A percentile compares a stretch with the other conserved stretches of the same genome.
Evolutionary conservation across 202 grass and related monocot genomes (phyloP).

Genomic region (Hordeum pubiflorum): DNA sequence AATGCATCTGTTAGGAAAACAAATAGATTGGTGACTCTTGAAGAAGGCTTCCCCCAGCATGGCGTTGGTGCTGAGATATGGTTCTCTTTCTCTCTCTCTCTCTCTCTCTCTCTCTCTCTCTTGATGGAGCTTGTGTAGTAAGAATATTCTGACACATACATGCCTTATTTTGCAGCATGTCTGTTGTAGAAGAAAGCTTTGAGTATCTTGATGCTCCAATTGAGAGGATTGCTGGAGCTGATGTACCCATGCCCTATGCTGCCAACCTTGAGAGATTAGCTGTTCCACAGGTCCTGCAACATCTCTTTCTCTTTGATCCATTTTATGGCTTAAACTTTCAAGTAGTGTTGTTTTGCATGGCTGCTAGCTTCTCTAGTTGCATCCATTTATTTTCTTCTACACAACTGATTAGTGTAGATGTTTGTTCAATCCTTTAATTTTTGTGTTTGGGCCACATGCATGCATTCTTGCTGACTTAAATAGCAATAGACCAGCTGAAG

Average conservation of each 20-base stretch:
- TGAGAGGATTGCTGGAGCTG: constrained; percentile 82
- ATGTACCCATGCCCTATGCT: constrained; percentile 96
- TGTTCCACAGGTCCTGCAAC: constrained; percentile 66
- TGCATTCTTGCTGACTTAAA: not conserved
- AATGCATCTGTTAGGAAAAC: constrained; percentile 94
- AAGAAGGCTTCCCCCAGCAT: constrained; percentile 94
- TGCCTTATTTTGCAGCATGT: constrained; percentile 54
- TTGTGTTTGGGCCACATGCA: not conserved
- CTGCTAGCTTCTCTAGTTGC: not conserved
- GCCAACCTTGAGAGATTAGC: constrained; percentile 94
- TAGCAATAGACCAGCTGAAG: not conserved
- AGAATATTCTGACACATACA: constrained; percentile 9
- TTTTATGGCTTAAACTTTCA: constrained; percentile 2
- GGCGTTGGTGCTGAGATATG: constrained; percentile 93
- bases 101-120: no score
- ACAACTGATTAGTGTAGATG: not conserved
- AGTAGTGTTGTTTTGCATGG: not conserved
- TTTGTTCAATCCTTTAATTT: not conserved
- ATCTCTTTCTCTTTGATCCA: not conserved
- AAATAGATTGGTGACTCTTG: constrained; percentile 71
- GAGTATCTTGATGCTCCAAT: constrained; percentile 91
- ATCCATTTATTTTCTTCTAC: not conserved
- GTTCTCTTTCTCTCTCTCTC: constrained; percentile 32
- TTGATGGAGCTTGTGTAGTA: not conserved
- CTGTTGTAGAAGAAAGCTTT: constrained; percentile 81